A percentile compares a stretch with the other conserved stretches of the same genome.
These are phyloP conservation scores for Verticillium dahliae DNA, from an alignment of 2,329 filamentous ascomycete genomes.

Conservation along the genomic window DNA sequence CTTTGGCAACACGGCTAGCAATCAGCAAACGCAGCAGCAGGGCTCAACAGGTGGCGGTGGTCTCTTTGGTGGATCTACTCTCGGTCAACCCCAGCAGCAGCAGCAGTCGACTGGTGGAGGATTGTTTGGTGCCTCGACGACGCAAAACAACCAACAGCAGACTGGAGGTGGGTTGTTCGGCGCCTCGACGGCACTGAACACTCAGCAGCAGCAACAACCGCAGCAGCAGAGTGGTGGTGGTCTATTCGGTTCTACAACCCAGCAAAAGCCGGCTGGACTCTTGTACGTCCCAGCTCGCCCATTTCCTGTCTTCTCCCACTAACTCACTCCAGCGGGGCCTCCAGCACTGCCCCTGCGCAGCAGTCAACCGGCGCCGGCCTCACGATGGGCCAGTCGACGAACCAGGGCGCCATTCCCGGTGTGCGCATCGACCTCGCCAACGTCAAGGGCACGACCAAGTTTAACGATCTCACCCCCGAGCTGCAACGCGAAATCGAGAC, in stretches of 20 bases:
- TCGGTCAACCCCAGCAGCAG: slow-evolving; percentile 5
- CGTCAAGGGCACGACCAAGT: slow-evolving; percentile 81
- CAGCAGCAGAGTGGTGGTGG: slow-evolving; percentile 12
- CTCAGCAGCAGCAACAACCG: slow-evolving; percentile 6
- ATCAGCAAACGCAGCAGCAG: slow-evolving; percentile 13
- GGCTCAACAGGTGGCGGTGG: slow-evolving; percentile 2
- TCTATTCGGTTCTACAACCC: slow-evolving; percentile 4
- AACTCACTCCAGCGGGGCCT: slow-evolving; percentile 1
- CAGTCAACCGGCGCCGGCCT: slow-evolving; percentile 22
- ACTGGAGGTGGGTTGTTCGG: slow-evolving; percentile 21
- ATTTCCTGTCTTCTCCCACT: not conserved
- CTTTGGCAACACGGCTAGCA: slow-evolving; percentile 24
- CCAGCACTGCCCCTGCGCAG: slow-evolving; percentile 6
- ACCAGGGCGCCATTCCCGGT: slow-evolving; percentile 56
- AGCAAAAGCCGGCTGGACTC: slow-evolving; percentile 12
- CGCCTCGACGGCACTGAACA: slow-evolving; percentile 14
- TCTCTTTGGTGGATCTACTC: slow-evolving; percentile 2
- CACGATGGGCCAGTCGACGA: slow-evolving; percentile 43
- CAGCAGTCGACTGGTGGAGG: slow-evolving; percentile 9
- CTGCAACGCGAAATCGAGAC: slow-evolving; percentile 71
- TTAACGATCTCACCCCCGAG: slow-evolving; percentile 79
- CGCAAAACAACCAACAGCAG: not conserved
- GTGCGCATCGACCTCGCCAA: slow-evolving; percentile 74
- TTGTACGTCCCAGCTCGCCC: slow-evolving; percentile 20
- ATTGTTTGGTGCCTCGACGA: slow-evolving; percentile 15